Evolutionary conservation across 192 early-diverging fungal genomes (phyloP).

Genomic region (Helicostylum pulchrum): DNA sequence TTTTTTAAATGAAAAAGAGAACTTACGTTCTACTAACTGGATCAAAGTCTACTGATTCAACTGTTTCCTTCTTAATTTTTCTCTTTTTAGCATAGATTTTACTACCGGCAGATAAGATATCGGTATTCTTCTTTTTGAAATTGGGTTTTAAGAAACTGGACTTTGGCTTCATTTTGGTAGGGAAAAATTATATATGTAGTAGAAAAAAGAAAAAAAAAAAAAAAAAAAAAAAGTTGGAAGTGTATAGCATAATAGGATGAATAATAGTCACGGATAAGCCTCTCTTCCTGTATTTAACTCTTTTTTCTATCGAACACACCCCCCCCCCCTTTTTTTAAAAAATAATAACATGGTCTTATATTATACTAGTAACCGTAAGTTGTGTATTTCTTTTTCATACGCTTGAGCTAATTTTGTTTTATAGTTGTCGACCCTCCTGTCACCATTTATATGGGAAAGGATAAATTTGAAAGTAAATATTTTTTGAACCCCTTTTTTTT

Average conservation of each 20-base stretch:
- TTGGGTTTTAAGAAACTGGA: no score
- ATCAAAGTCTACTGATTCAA: conserved; percentile 65
- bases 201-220: no score
- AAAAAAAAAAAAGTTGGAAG: no score
- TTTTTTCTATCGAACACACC: no score
- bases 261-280: neutral
- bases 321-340: no score
- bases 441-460: conserved; percentile 95
- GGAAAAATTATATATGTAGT: no score
- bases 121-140: conserved; percentile 33
- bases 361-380: conserved; percentile 55
- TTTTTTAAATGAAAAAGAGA: neutral
- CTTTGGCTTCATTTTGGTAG: neutral
- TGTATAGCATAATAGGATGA: neutral
- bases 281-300: no score
- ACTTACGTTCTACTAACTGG: conserved; percentile 57
- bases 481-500: neutral
- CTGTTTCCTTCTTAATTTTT: conserved; percentile 56
- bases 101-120: conserved; percentile 54
- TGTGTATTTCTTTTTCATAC: neutral
- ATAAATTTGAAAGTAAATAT: conserved; percentile 89
- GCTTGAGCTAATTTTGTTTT: conserved; percentile 5
- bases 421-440: conserved; percentile 70
- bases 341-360: conserved; percentile 62
- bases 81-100: conserved; percentile 70